phyloP scores from a whole-genome alignment of 306 rosid genomes.

The Fragaria nilgerrensis region DNA sequence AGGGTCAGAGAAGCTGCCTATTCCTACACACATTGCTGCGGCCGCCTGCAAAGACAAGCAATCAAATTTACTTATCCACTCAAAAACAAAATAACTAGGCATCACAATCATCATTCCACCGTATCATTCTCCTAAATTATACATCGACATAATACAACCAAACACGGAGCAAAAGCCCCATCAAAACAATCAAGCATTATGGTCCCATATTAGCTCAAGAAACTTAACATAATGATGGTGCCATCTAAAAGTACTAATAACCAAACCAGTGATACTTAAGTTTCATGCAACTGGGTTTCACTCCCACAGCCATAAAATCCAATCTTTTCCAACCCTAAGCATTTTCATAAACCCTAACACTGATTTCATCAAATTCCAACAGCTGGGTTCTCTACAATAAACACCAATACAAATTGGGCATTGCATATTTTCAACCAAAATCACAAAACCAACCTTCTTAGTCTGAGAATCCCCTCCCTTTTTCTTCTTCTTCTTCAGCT shows the following conservation, averaged over 20 bases:
- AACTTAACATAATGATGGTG: not conserved
- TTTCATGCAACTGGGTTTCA: not conserved
- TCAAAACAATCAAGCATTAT: not conserved
- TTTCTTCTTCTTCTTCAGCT: slow-evolving; percentile 29
- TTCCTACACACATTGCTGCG: slow-evolving; percentile 95
- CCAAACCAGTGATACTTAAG: not conserved
- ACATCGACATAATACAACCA: not conserved
- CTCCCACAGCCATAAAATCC: not conserved
- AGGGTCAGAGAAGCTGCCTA: slow-evolving; percentile 95
- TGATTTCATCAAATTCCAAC: not conserved
- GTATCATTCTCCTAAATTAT: not conserved
- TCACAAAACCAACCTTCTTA: slow-evolving; percentile 58
- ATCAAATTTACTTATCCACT: slow-evolving; percentile 1
- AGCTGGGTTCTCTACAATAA: slow-evolving; percentile 8
- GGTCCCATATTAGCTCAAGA: not conserved
- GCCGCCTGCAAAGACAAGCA: slow-evolving; percentile 67
- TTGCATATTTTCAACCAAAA: slow-evolving; percentile 8
- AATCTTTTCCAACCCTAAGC: not conserved
- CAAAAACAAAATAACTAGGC: slow-evolving; percentile 8
- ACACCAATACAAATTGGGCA: slow-evolving; percentile 5
- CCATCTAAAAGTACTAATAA: not conserved
- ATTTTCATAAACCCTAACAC: slow-evolving; percentile 11
- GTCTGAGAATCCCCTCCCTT: slow-evolving; percentile 56
- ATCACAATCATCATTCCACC: not conserved
- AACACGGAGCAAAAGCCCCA: not conserved